Percentiles rank a stretch among this genome's conserved stretches.
Evolutionary conservation across 345 rosid genomes (phyloP).

Genomic region (Euphorbia pulcherrima): DNA sequence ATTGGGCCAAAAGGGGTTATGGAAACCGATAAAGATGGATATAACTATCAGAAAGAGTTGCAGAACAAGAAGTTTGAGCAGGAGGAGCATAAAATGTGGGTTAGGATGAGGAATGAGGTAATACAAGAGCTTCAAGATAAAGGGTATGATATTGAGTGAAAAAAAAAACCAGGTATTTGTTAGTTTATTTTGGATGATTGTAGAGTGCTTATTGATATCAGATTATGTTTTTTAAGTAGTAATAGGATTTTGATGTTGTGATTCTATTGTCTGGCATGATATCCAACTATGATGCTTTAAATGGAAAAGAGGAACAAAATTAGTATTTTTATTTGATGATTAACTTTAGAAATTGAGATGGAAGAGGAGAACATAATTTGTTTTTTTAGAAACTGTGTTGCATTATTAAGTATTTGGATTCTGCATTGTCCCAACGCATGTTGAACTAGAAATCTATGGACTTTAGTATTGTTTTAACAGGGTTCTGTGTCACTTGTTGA

Average conservation of each 20-base stretch:
- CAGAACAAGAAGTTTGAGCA: slow-evolving; percentile 69
- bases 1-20: slow-evolving; percentile 67
- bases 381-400: not conserved
- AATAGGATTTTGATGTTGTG: not conserved
- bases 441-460: too few relatives aligned
- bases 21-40: slow-evolving; percentile 49
- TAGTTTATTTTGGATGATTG: not conserved
- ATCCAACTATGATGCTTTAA: slow-evolving; percentile 1
- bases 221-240: slow-evolving; percentile 2
- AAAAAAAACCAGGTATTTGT: not conserved
- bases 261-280: slow-evolving; percentile 8
- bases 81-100: slow-evolving; percentile 74
- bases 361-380: not conserved
- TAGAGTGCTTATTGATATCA: not conserved
- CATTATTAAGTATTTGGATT: not conserved
- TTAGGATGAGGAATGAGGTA: slow-evolving; percentile 88
- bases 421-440: too few relatives aligned
- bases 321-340: slow-evolving; percentile 2
- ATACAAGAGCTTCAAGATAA: slow-evolving; percentile 74
- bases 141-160: slow-evolving; percentile 66
- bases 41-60: slow-evolving; percentile 54
- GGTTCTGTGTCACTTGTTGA: too few relatives aligned
- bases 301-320: not conserved
- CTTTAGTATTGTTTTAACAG: too few relatives aligned
- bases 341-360: not conserved